These are phyloP conservation scores for Pseudocercospora cruenta DNA, from an alignment of 2,329 filamentous ascomycete species.

Conservation along the genomic window DNA sequence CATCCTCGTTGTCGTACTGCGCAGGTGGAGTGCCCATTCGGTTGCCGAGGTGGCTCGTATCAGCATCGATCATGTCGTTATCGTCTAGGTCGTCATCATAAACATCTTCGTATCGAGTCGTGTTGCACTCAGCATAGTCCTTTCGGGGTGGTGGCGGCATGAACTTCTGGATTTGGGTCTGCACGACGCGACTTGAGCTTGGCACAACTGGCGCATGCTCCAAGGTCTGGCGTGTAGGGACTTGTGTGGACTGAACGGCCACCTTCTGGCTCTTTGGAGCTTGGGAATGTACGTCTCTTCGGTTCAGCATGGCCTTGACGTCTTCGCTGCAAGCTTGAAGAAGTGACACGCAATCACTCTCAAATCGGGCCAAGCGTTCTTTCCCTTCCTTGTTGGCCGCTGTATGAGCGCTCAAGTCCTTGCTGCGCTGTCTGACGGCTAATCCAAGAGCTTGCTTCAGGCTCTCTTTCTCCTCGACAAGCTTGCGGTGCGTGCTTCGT, in stretches of 20 bases:
- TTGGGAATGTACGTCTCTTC: slow-evolving; percentile 4
- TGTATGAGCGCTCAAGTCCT: slow-evolving; percentile 23
- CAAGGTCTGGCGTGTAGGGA: slow-evolving; percentile 7
- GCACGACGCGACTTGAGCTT: slow-evolving; percentile 38
- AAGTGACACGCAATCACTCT: slow-evolving; percentile 30
- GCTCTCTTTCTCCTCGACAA: slow-evolving; percentile 29
- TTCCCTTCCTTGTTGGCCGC: slow-evolving; percentile 34
- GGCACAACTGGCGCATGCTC: slow-evolving; percentile 16
- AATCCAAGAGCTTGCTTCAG: slow-evolving; percentile 27
- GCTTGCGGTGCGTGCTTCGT: slow-evolving; percentile 25
- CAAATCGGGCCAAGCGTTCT: slow-evolving; percentile 29
- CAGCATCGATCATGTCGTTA: slow-evolving; percentile 29
- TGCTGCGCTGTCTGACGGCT: slow-evolving; percentile 28
- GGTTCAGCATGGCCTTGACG: slow-evolving; percentile 24
- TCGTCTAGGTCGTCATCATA: slow-evolving; percentile 30
- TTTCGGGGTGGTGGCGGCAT: slow-evolving; percentile 25
- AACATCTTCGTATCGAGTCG: slow-evolving; percentile 11
- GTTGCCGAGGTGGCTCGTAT: slow-evolving; percentile 40
- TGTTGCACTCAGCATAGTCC: background rate
- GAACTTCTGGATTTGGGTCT: slow-evolving; percentile 35
- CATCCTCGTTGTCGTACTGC: slow-evolving; percentile 33
- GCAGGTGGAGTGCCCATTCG: slow-evolving; percentile 44
- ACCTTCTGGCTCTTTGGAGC: slow-evolving; percentile 18
- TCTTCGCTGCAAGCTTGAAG: slow-evolving; percentile 31
- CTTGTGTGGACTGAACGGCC: slow-evolving; percentile 37